phyloP scores from a whole-genome alignment of 257 asterid genomes.

The Rauvolfia tetraphylla region DNA sequence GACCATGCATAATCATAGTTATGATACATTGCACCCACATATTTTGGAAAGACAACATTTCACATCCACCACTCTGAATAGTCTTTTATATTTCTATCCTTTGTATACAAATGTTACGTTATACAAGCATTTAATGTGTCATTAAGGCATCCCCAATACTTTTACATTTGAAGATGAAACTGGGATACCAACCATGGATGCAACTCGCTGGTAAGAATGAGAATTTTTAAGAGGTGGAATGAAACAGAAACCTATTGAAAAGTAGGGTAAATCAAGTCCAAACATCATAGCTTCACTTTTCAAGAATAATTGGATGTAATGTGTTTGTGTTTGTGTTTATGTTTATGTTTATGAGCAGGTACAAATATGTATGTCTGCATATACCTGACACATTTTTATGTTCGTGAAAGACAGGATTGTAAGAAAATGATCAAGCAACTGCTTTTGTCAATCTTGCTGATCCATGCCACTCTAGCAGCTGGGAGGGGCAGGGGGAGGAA shows the following conservation, averaged over 20 bases:
- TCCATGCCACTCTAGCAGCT: constrained; percentile 53
- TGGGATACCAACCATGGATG: background rate
- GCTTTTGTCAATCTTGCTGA: constrained; percentile 41
- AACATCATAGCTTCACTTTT: background rate
- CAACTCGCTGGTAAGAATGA: background rate
- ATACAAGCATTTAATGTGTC: background rate
- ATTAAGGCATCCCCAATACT: background rate
- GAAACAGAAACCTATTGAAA: no score
- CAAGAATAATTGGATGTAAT: background rate
- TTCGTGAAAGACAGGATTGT: constrained; percentile 42
- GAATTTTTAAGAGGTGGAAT: background rate
- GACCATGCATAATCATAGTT: no score
- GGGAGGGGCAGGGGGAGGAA: constrained; percentile 19
- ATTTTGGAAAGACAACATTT: no score
- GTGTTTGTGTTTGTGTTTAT: background rate
- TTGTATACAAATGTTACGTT: background rate
- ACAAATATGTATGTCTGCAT: background rate
- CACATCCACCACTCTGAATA: no score
- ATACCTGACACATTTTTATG: background rate
- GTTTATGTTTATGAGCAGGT: no score
- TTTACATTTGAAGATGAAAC: background rate
- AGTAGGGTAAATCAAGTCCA: background rate
- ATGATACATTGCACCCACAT: no score
- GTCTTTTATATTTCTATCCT: background rate
- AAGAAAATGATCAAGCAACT: constrained; percentile 54